Evolutionary conservation across 768 basidiomycete species (phyloP).

Genomic region (Calocybe gangraenosa): DNA sequence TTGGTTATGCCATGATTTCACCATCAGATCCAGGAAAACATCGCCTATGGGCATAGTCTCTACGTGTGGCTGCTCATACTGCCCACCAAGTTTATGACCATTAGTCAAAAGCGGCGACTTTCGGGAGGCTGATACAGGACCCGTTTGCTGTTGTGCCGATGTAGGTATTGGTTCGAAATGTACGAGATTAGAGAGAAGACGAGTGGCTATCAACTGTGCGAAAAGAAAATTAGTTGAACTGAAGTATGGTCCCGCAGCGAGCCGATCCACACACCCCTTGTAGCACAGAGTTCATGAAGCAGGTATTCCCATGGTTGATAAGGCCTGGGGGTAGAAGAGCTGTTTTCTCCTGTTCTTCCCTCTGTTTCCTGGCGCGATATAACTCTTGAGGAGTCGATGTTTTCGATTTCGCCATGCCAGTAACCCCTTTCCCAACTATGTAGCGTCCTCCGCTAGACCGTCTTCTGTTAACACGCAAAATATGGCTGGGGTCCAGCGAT

Average conservation of each 20-base stretch:
- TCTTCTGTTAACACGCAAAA: too few species aligned
- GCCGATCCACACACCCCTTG: conserved; percentile 62
- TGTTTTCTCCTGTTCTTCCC: conserved; percentile 58
- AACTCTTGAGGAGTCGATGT: conserved; percentile 58
- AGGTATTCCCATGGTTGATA: conserved; percentile 83
- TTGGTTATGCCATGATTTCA: conserved; percentile 63
- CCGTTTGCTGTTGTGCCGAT: conserved; percentile 33
- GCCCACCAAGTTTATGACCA: conserved; percentile 51
- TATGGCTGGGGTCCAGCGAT: too few species aligned
- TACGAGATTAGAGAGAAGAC: conserved; percentile 52
- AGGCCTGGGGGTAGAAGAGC: conserved; percentile 71
- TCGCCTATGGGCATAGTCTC: conserved; percentile 70
- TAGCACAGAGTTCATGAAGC: conserved; percentile 94
- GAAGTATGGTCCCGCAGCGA: conserved; percentile 5
- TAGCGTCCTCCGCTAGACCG: too few species aligned
- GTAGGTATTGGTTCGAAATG: conserved; percentile 48
- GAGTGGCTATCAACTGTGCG: conserved; percentile 62
- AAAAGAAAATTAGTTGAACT: conserved; percentile 6
- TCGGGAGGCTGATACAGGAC: conserved; percentile 36
- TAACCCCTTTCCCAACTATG: not conserved
- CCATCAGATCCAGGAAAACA: conserved; percentile 56
- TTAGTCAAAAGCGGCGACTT: conserved; percentile 71
- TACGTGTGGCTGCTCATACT: conserved; percentile 48
- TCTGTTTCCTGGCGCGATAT: conserved; percentile 50
- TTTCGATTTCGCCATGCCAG: conserved; percentile 50